Conservation (phyloP, 805 yeast genomes). For the Lachancea meyersii region DNA sequence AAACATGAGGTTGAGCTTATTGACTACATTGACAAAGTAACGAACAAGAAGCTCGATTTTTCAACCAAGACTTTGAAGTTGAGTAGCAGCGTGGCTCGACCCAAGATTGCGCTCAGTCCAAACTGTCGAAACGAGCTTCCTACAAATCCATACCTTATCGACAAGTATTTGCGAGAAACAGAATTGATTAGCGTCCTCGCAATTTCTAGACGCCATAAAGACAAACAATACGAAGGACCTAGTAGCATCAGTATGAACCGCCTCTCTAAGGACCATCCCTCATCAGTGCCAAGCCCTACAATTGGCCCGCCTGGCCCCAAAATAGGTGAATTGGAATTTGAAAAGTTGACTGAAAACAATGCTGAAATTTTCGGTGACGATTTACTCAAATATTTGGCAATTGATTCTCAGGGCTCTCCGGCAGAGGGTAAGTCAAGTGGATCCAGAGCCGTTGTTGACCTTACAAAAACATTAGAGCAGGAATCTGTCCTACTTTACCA, state of each 20-base stretch:
- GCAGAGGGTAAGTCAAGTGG: background rate
- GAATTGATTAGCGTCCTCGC: conserved; percentile 47
- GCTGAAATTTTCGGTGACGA: conserved; percentile 30
- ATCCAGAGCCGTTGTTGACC: conserved; percentile 4
- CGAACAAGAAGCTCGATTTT: conserved; percentile 64
- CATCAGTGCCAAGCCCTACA: conserved; percentile 8
- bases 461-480: conserved; percentile 19
- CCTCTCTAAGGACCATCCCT: conserved; percentile 10
- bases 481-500: conserved; percentile 22
- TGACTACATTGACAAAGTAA: conserved; percentile 67
- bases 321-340: conserved; percentile 31
- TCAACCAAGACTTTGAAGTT: conserved; percentile 51
- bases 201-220: conserved; percentile 14
- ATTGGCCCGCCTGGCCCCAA: conserved; percentile 8
- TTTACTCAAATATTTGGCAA: conserved; percentile 18
- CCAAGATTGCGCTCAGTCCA: conserved; percentile 46
- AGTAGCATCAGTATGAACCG: conserved; percentile 14
- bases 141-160: conserved; percentile 61
- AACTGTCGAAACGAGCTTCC: conserved; percentile 53
- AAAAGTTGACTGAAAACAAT: conserved; percentile 28
- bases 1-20: conserved; percentile 50
- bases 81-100: conserved; percentile 50
- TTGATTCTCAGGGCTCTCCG: conserved; percentile 8
- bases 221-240: conserved; percentile 11
- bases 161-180: conserved; percentile 54